Base-by-base conservation (phyloP, 352 stramenopile species). In the Phytophthora fragariae region DNA sequence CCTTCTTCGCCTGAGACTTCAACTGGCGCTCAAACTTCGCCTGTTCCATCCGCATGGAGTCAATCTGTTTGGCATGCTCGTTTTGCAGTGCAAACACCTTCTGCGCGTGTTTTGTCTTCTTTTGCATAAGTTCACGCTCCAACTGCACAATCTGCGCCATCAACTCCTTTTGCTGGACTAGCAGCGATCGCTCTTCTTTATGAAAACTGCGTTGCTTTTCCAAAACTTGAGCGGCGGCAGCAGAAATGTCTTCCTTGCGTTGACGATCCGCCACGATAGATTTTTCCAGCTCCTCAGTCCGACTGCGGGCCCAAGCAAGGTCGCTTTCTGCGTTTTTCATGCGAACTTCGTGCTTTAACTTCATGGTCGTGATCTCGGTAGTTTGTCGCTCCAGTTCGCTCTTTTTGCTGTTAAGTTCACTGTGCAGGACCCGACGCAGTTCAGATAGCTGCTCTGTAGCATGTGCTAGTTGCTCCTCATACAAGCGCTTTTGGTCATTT, bases 101-200 rank as follows among this genome's bases (percentile, higher is more conserved):
- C 58, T 91, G 82, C 21, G 81, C 50, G 55, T 93, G 86, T n/a
- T 76, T 71, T 17, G 80, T 91, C 65, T 90, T 92, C 67, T 90
- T 87, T 14, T 84, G 79, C 5, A 89, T 66, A 7, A 92, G 60
- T 39, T 88, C 68, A 10, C 80, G 79, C 64, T 92, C 84, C 37
- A 93, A 73, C 14, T 89, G 69, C 5, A 89, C 79, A 54, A 91
- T 75, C 17, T 86, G 83, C n/a, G 70, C 67, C 67, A 92, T 77
- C 47, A 90, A 49, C 33, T 89, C 81, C 39, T 84, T 83, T 62
- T 92, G 82, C 57, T 91, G 73, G 6, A 77, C 76, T 41, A 90
- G 73, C 39, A 93, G 31, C 24, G 71, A 78, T 11, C 82, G 83
- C 65, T 92, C 81, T 69, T 93, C 81, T 39, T 84, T 49, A 57